These are phyloP conservation scores for Zizania latifolia DNA, from an alignment of 176 grass and related monocot genomes.

Conservation along the genomic window DNA sequence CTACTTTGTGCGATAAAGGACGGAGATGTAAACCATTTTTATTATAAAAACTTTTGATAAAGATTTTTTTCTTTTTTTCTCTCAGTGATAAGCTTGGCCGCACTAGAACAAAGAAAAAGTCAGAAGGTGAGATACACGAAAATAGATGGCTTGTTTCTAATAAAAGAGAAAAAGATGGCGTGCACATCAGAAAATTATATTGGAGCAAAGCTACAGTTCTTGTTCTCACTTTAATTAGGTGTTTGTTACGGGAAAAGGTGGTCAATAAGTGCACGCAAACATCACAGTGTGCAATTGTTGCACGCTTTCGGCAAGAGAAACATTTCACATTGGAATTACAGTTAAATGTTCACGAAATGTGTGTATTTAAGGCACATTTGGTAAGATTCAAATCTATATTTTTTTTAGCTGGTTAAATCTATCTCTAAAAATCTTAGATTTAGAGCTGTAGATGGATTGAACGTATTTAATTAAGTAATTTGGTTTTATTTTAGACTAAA, in stretches of 20 bases:
- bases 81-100: conserved; percentile 33
- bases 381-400: no score
- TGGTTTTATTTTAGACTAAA: no score
- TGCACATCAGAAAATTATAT: no score
- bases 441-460: no score
- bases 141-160: conserved; percentile 12
- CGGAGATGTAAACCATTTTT: no score
- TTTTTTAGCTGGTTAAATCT: no score
- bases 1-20: no score
- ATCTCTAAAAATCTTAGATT: no score
- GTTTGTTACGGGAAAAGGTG: neutral
- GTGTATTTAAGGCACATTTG: neutral
- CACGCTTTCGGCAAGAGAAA: conserved; percentile 16
- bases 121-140: conserved; percentile 8
- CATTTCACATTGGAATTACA: neutral
- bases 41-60: no score
- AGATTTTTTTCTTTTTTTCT: neutral
- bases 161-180: neutral
- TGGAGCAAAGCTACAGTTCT: neutral
- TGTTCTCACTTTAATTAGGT: no score
- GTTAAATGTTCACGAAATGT: neutral
- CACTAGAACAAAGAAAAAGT: conserved; percentile 22
- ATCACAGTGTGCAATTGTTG: conserved; percentile 2
- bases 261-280: conserved; percentile 25
- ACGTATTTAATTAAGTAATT: no score